These are phyloP conservation scores for Jamesozyma lodderae DNA, from an alignment of 805 yeast genomes.

Conservation along the genomic window DNA sequence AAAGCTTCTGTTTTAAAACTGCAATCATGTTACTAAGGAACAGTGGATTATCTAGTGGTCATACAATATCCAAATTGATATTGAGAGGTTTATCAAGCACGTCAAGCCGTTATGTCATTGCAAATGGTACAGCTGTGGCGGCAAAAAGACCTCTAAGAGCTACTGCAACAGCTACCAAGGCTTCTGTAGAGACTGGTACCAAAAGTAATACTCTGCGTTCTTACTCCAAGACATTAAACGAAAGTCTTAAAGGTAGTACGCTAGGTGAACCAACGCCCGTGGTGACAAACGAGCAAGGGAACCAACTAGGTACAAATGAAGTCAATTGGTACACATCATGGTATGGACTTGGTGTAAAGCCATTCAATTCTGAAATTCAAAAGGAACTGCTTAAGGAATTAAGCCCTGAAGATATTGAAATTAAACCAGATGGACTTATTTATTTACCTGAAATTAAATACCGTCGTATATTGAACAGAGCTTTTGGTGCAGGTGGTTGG, in stretches of 20 bases:
- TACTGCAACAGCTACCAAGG: background rate
- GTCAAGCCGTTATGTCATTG: background rate
- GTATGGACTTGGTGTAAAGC: constrained; percentile 73
- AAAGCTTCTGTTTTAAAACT: no score
- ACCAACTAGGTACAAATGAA: constrained; percentile 1
- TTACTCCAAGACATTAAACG: background rate
- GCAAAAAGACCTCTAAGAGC: background rate
- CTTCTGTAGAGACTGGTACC: no score
- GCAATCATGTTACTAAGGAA: no score
- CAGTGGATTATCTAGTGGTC: no score
- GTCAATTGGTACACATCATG: constrained; percentile 80
- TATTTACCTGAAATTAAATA: constrained; percentile 94
- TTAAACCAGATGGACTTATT: constrained; percentile 89
- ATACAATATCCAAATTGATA: background rate
- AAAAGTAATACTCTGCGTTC: background rate
- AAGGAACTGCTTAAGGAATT: constrained; percentile 54
- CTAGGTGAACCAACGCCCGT: background rate
- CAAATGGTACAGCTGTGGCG: background rate
- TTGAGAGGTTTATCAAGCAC: background rate
- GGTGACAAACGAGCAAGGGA: no score
- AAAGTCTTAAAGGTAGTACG: background rate
- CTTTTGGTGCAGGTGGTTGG: constrained; percentile 99
- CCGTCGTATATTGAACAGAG: constrained; percentile 75
- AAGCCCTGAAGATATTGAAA: constrained; percentile 70
- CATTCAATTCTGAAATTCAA: constrained; percentile 57